Evolutionary conservation across 768 basidiomycete genomes (phyloP), one percentile per base, ranked within the genome.

Genomic region (Russula lepida): DNA sequence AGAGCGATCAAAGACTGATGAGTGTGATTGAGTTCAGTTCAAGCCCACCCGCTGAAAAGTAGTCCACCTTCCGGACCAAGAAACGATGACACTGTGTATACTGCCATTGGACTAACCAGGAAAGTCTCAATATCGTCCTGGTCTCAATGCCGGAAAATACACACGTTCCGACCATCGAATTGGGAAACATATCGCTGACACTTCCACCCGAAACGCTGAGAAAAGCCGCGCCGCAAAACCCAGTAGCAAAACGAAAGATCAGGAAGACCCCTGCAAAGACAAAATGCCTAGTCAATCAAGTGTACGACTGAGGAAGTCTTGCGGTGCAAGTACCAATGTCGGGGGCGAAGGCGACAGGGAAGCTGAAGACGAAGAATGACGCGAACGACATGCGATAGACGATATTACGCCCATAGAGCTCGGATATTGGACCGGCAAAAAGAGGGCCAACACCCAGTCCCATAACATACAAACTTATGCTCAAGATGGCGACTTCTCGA

Each of bases 331-430:
- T 56, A 85, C 85, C 79, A 27, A 83, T 78, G 66, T 88, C 77
- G 4, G 82, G 83, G 0, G 87, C 79, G 64, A 92, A 91, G 0
- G 87, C 86, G 5, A 88, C 83, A 0, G 88, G 85, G 67, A 85
- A 85, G 15, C 83, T 81, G 54, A 86, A 78, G 1, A 80, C 68
- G 66, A 88, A 82, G 69, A 88, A 84, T 3, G 82, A 64, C 0
- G 74, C 65, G 63, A 86, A 90, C 0, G 86, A 85, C 4, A 77
- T 66, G 12, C 78, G 75, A 69, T 92, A 89, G 12, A 90, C 79
- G 49, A 78, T 71, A 58, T 81, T 84, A 47, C 85, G 75, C 2
- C 90, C 88, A 67, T 84, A 82, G 15, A 88, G 65, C 66, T 78
- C 77, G 52, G 73, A 82, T 19, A 73, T 72, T 1, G 77, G 76